Evolutionary conservation across 176 grass and related monocot species (phyloP), one percentile per base, ranked within the genome.

Genomic region (Secale cereale): DNA sequence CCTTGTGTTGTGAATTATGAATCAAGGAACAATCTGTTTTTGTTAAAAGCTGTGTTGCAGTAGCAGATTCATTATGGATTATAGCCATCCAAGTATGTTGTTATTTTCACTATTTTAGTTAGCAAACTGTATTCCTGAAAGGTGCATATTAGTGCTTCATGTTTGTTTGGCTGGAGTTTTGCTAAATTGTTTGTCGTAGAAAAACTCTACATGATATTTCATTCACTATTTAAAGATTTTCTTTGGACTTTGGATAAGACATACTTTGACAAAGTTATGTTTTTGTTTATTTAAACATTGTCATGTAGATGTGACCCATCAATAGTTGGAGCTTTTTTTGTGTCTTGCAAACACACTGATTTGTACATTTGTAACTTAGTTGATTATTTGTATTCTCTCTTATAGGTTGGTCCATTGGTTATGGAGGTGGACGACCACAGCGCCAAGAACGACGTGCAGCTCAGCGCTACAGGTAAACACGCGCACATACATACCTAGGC

Each of bases 101-200:
- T 7, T 85, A 7, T 37, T 52, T 59, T 9, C 50, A 35, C 32
- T 76, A 36, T 78, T 81, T 80, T 86, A 97, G 94, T 65, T 97
- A 19, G 88, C 35, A 32, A 92, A 94, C 54, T 85, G 81, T 61
- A 91, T 89, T 80, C 81, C 65, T 63, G 92, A 94, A 78, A 88
- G 88, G 37, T 78, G 84, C 41, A 76, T 77, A 52, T 83, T 97
- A 70, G 75, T 97, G 78, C 88, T n/a, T 97, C 90, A 81, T 81
- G 86, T 76, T 17, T 92, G 90, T 82, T 88, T 97, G 66, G 88
- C 89, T 65, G 92, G 91, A 83, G 57, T 92, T 25, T 64, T 83
- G 54, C 36, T 83, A 65, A 91, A 86, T 78, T n/a, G n/a, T n/a
- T n/a, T n/a, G n/a, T n/a, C n/a, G 76, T 63, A 68, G 35, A 85